Base-by-base conservation (phyloP, 2,329 filamentous ascomycete species). In the Verticillium nonalfalfae region DNA sequence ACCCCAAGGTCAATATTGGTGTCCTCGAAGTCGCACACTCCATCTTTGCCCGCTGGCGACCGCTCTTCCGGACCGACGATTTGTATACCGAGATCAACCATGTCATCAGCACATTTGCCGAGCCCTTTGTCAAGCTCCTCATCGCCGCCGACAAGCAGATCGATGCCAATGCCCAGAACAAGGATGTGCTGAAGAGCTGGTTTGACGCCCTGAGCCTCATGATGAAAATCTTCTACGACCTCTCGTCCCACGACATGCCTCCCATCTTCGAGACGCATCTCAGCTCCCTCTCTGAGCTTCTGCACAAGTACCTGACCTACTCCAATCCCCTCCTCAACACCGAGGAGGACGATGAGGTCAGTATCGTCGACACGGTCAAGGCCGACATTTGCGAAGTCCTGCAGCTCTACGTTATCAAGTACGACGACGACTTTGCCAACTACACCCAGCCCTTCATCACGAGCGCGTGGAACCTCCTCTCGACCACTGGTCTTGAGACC, bases 1-100 rank as follows among this genome's bases (percentile, higher is more conserved):
- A 98, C 73, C 86, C 89, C 63, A 88, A 89, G 66, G 83, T 93
- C 73, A 99, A 98, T 76, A 91, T 93, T 69, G 96, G 95, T 67
- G 95, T 99, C 18, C 81, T 99, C 63, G 93, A 97, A 76, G 95
- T 99, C 55, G 96, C 96, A 68, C 95, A 99, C 77, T 98, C 95
- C 57, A 98, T 99, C 69, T 99, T 98, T 78, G 91, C 90, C 73
- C 84, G 95, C 74, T 99, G 95, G 95, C 85, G 95, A 66, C 96
- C 95, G 9, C 82, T 99, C 50, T 97, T 96, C 78, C 87, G 90
- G 64, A 97, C 93, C 54, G 92, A 99, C 75, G 92, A 90, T 58
- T 85, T 99, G 11, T 99, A 93, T 75, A 90, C 87, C 39, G 95
- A 99, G 77, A 96, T 99, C 79, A 95, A 97, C 75, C 95, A 99